These are phyloP conservation scores for button mushroom (Agaricus bisporus) DNA, from an alignment of 768 basidiomycete species.

Conservation along the genomic window DNA sequence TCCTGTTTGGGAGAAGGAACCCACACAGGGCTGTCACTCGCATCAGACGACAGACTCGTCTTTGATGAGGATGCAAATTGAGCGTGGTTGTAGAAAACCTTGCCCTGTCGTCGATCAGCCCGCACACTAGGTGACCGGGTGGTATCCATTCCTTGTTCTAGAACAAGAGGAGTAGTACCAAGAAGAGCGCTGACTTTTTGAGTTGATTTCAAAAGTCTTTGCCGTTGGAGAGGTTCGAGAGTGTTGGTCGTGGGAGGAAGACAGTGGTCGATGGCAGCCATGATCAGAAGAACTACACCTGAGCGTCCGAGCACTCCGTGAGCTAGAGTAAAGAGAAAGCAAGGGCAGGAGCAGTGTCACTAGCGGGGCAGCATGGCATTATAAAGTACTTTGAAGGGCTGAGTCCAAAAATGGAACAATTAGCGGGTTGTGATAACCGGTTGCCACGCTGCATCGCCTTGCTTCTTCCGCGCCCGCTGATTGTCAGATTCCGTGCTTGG, in stretches of 20 bases:
- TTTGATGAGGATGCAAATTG: slow-evolving; percentile 5
- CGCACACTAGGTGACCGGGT: slow-evolving; percentile 10
- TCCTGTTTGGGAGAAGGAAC: slow-evolving; percentile 8
- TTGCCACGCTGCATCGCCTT: not conserved
- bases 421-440: not conserved
- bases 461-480: too few relatives aligned
- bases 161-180: slow-evolving; percentile 35
- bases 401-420: too few relatives aligned
- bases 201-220: slow-evolving; percentile 51
- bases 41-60: slow-evolving; percentile 13
- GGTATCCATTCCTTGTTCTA: slow-evolving; percentile 16
- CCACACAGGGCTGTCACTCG: slow-evolving; percentile 11
- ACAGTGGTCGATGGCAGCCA: slow-evolving; percentile 8
- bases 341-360: not conserved
- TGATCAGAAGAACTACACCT: not conserved
- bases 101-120: slow-evolving; percentile 11
- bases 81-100: slow-evolving; percentile 7
- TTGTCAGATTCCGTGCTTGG: too few relatives aligned
- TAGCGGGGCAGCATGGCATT: too few relatives aligned
- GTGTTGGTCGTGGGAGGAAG: slow-evolving; percentile 46
- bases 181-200: slow-evolving; percentile 51
- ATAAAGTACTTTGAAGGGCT: too few relatives aligned
- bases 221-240: slow-evolving; percentile 38
- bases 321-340: not conserved
- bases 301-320: slow-evolving; percentile 2